A percentile compares a stretch with the other conserved stretches of the same genome.
Conservation (phyloP, 2,329 filamentous ascomycete species). For the Dothistroma septosporum region DNA sequence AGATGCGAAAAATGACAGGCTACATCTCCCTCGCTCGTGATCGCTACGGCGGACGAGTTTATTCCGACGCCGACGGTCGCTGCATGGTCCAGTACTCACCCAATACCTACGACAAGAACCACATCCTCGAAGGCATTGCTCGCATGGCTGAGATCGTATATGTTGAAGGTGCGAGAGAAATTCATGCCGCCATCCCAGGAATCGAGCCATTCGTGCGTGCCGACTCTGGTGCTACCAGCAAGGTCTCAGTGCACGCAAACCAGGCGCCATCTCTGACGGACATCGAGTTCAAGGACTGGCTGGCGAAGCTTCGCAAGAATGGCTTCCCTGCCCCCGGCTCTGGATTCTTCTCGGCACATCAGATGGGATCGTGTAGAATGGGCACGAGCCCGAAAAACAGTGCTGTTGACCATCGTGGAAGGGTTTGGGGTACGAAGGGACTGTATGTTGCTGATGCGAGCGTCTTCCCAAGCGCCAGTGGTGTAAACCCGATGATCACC, state of each 20-base stretch:
- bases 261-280: slow-evolving; percentile 48
- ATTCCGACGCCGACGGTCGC: slow-evolving; percentile 64
- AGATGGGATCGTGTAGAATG: slow-evolving; percentile 78
- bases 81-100: slow-evolving; percentile 66
- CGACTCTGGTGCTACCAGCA: slow-evolving; percentile 8
- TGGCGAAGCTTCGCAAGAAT: slow-evolving; percentile 48
- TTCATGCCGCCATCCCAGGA: slow-evolving; percentile 61
- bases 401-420: slow-evolving; percentile 42
- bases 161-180: slow-evolving; percentile 73
- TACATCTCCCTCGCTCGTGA: slow-evolving; percentile 75
- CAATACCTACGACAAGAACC: slow-evolving; percentile 66
- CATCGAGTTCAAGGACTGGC: slow-evolving; percentile 58
- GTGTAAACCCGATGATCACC: slow-evolving; percentile 79
- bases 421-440: slow-evolving; percentile 61
- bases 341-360: slow-evolving; percentile 67
- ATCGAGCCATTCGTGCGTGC: slow-evolving; percentile 59
- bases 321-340: slow-evolving; percentile 49
- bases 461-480: slow-evolving; percentile 70
- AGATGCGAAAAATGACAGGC: slow-evolving; percentile 63
- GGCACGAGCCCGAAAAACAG: slow-evolving; percentile 44
- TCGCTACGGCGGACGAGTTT: slow-evolving; percentile 69
- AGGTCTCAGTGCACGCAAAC: slow-evolving; percentile 19
- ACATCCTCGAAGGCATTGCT: slow-evolving; percentile 67
- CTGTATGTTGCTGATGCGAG: slow-evolving; percentile 71
- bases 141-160: slow-evolving; percentile 73